These are phyloP conservation scores for Theobroma grandiflorum DNA, from an alignment of 441 rosid species.

Conservation along the genomic window DNA sequence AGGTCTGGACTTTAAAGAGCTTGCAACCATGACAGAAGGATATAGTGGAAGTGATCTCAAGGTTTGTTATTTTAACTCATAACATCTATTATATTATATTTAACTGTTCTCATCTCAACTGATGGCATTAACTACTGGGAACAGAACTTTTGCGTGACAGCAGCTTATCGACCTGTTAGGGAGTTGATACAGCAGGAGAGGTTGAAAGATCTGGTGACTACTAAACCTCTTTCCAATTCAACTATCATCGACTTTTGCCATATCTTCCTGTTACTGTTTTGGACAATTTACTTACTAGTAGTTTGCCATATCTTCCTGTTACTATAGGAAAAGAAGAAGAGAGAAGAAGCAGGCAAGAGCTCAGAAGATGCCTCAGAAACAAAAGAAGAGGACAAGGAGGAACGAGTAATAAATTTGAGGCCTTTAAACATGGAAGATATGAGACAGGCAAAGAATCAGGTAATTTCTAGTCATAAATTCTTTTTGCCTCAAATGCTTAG, in stretches of 20 bases:
- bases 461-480: conserved; percentile 22
- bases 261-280: neutral
- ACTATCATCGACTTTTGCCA: neutral
- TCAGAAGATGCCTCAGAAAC: conserved; percentile 51
- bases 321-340: conserved; percentile 57
- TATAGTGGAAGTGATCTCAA: conserved; percentile 96
- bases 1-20: conserved; percentile 83
- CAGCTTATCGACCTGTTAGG: conserved; percentile 95
- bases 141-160: conserved; percentile 92
- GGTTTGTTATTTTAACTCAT: conserved; percentile 54
- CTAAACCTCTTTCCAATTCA: conserved; percentile 1
- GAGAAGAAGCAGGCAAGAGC: conserved; percentile 63
- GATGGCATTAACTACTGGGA: conserved; percentile 33
- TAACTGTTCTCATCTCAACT: conserved; percentile 12
- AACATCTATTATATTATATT: conserved; percentile 2
- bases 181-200: conserved; percentile 87
- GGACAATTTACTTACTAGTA: neutral
- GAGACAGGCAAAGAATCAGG: conserved; percentile 96
- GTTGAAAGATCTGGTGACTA: conserved; percentile 69
- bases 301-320: neutral
- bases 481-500: neutral
- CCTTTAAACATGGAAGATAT: conserved; percentile 90
- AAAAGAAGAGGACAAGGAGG: conserved; percentile 65
- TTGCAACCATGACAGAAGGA: conserved; percentile 90
- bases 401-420: conserved; percentile 64